Conservation (phyloP, 176 grass and related monocot species). For the Paspalum vaginatum region DNA sequence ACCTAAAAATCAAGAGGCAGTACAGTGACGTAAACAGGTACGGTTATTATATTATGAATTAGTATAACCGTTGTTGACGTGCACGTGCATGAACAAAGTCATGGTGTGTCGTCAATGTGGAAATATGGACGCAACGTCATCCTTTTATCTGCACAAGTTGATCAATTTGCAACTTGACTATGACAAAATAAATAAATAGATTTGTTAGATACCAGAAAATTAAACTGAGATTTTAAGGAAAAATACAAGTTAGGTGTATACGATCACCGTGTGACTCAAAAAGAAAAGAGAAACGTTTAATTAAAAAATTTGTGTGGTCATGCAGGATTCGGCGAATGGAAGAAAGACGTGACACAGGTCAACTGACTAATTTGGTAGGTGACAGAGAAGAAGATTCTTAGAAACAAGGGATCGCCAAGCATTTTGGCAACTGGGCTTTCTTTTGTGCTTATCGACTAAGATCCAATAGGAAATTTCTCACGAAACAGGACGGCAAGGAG, state of each 20-base stretch:
- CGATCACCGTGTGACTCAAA: neutral
- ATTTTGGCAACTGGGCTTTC: constrained; percentile 6
- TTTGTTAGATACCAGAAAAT: neutral
- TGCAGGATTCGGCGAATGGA: constrained; percentile 2
- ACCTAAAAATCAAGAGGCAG: neutral
- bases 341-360: constrained; percentile 23
- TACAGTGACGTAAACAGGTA: neutral
- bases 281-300: neutral
- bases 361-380: neutral
- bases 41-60: too few species aligned
- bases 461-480: constrained; percentile 24
- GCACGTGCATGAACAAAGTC: constrained; percentile 34
- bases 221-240: neutral
- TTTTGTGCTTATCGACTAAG: constrained; percentile 6
- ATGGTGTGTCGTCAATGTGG: neutral
- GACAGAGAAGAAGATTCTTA: constrained; percentile 48
- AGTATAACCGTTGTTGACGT: constrained; percentile 1
- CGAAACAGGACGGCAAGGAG: constrained; percentile 1
- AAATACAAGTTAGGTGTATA: neutral
- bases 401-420: constrained; percentile 28
- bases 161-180: constrained; percentile 2
- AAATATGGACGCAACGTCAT: neutral
- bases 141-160: neutral
- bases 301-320: neutral
- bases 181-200: neutral